Percentiles rank a stretch among this genome's conserved stretches.
phyloP scores from a whole-genome alignment of 2,329 filamentous ascomycete genomes.

The Fusarium incarnatum region DNA sequence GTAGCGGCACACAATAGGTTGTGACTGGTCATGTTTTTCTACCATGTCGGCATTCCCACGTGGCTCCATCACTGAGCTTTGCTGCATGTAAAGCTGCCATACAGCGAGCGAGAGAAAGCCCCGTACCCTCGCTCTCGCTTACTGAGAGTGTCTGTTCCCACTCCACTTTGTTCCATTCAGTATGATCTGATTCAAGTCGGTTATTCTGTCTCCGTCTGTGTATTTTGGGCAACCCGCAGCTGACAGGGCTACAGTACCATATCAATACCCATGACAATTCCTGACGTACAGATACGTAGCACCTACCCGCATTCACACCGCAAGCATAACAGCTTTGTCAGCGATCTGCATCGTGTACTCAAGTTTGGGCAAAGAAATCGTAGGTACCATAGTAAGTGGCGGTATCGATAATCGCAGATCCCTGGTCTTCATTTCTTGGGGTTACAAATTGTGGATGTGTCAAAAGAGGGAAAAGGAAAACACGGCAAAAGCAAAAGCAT shows the following conservation, averaged over 20 bases:
- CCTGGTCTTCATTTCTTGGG: not conserved
- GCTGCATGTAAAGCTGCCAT: conserved; percentile 38
- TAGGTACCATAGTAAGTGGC: conserved; percentile 2
- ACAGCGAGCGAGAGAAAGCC: conserved; percentile 7
- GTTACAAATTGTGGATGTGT: not conserved
- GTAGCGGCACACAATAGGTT: not conserved
- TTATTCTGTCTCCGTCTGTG: not conserved
- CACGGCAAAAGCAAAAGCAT: not conserved
- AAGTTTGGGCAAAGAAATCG: not conserved
- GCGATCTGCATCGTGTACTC: conserved; percentile 7
- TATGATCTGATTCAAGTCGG: conserved; percentile 20
- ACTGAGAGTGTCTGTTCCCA: conserved; percentile 8
- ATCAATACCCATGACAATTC: not conserved
- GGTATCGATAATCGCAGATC: conserved; percentile 19
- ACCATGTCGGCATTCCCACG: conserved; percentile 43
- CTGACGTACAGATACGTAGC: not conserved
- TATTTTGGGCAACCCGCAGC: not conserved
- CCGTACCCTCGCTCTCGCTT: conserved; percentile 6
- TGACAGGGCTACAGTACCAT: not conserved
- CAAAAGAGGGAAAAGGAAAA: not conserved
- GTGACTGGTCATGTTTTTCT: conserved; percentile 44
- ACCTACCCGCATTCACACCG: not conserved
- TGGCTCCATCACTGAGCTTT: conserved; percentile 41
- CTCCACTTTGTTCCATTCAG: conserved; percentile 1
- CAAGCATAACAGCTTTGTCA: conserved; percentile 1